phyloP scores from a whole-genome alignment of 805 yeast species.

The Yamadazyma sp. region DNA sequence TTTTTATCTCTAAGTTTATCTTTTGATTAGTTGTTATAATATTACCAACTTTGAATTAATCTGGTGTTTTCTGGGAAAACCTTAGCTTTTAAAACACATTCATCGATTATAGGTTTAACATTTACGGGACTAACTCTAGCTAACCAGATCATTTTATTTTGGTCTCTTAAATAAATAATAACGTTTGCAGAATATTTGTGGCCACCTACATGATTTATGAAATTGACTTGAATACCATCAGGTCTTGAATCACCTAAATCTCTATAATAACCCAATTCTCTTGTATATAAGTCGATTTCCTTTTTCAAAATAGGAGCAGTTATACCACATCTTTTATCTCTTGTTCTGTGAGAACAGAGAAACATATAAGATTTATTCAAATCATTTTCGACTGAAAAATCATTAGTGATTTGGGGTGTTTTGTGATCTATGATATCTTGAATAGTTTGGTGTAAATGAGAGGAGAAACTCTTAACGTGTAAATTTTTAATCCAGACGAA shows the following conservation, averaged over 20 bases:
- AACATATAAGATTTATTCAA: slow-evolving; percentile 50
- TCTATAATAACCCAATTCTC: slow-evolving; percentile 69
- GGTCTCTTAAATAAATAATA: slow-evolving; percentile 58
- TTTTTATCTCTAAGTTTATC: too few relatives aligned
- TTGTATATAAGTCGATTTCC: slow-evolving; percentile 68
- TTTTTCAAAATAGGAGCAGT: slow-evolving; percentile 89
- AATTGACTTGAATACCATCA: slow-evolving; percentile 70
- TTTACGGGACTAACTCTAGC: slow-evolving; percentile 82
- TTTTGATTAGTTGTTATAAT: too few relatives aligned
- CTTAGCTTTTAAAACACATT: slow-evolving; percentile 66
- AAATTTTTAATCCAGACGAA: slow-evolving; percentile 62
- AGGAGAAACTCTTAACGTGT: slow-evolving; percentile 41
- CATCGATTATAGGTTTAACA: slow-evolving; percentile 69
- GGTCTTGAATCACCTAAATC: slow-evolving; percentile 75
- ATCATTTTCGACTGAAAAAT: slow-evolving; percentile 32
- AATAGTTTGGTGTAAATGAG: slow-evolving; percentile 11
- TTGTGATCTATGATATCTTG: slow-evolving; percentile 2
- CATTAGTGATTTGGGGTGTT: slow-evolving; percentile 11
- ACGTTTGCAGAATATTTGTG: slow-evolving; percentile 94
- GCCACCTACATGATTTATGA: slow-evolving; percentile 89
- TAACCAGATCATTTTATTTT: slow-evolving; percentile 82
- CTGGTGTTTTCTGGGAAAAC: slow-evolving; percentile 74
- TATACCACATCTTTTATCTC: slow-evolving; percentile 91
- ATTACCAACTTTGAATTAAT: slow-evolving; percentile 53
- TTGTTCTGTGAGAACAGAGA: slow-evolving; percentile 83